Evolutionary conservation across 768 basidiomycete species (phyloP).

Genomic region (Neoboletus subvelutipes): DNA sequence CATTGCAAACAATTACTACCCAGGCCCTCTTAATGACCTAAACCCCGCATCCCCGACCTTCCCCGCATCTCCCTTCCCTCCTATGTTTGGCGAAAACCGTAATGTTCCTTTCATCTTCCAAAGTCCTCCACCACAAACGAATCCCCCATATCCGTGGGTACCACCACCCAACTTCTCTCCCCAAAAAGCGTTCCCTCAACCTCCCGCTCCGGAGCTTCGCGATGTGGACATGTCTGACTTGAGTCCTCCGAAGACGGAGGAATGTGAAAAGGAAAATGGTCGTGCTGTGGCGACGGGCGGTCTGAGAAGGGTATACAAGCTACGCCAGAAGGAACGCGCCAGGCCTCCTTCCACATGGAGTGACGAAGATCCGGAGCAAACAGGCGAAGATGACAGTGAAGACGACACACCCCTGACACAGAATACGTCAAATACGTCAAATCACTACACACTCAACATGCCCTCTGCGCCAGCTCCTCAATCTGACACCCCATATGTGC

Average conservation of each 20-base stretch:
- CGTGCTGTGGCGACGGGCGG: slow-evolving; percentile 63
- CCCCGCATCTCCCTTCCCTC: slow-evolving; percentile 38
- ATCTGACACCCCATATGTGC: slow-evolving; percentile 74
- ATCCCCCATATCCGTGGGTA: slow-evolving; percentile 56
- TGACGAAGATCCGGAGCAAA: slow-evolving; percentile 34
- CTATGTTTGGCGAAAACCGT: slow-evolving; percentile 62
- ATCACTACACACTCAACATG: slow-evolving; percentile 84
- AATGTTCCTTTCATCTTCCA: slow-evolving; percentile 76
- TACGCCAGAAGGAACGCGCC: slow-evolving; percentile 50
- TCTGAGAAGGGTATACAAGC: slow-evolving; percentile 62
- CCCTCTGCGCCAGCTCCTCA: slow-evolving; percentile 54
- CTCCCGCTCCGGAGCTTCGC: slow-evolving; percentile 44
- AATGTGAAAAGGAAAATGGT: slow-evolving; percentile 39
- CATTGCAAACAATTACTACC: slow-evolving; percentile 30
- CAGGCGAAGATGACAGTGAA: slow-evolving; percentile 48
- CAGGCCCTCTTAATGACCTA: slow-evolving; percentile 47
- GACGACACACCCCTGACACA: slow-evolving; percentile 47
- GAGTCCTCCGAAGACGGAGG: slow-evolving; percentile 56
- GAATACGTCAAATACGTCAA: slow-evolving; percentile 66
- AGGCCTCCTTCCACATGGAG: slow-evolving; percentile 24
- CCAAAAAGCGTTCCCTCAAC: slow-evolving; percentile 56
- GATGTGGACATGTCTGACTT: slow-evolving; percentile 78
- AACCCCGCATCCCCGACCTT: slow-evolving; percentile 35
- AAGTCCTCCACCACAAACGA: slow-evolving; percentile 44
- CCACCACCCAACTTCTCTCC: slow-evolving; percentile 64